These are phyloP conservation scores for Phlegmacium glaucopus DNA, from an alignment of 768 basidiomycete species.

Conservation along the genomic window DNA sequence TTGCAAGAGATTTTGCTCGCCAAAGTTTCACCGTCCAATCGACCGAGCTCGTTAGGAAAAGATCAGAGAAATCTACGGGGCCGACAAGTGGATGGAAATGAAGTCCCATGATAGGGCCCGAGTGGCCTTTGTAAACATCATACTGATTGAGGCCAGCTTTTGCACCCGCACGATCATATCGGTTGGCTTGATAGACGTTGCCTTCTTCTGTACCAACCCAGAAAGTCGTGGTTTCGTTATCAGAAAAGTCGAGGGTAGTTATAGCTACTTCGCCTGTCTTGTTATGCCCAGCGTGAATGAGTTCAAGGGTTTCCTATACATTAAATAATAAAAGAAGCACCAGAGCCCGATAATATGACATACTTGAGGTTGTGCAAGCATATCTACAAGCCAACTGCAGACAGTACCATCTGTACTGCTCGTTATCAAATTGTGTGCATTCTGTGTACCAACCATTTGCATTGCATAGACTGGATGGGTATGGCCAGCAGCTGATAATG, in stretches of 20 bases:
- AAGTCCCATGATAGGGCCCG: constrained; percentile 91
- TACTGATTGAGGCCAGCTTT: constrained; percentile 94
- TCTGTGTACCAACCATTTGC: constrained; percentile 98
- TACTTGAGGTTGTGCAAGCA: constrained; percentile 98
- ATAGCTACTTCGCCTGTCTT: constrained; percentile 97
- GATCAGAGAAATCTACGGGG: constrained; percentile 90
- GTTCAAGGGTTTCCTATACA: constrained; percentile 85
- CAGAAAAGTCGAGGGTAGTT: constrained; percentile 90
- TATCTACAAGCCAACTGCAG: constrained; percentile 97
- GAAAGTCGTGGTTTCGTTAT: constrained; percentile 95
- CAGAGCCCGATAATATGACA: constrained; percentile 3
- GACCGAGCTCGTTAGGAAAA: constrained; percentile 89
- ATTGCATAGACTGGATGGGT: constrained; percentile 99
- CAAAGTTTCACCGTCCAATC: constrained; percentile 99
- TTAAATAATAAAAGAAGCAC: neutral
- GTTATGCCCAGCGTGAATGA: constrained; percentile 86
- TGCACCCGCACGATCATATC: constrained; percentile 94
- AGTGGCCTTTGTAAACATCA: constrained; percentile 91
- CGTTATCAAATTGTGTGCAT: constrained; percentile 96
- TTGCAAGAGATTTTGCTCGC: constrained; percentile 76
- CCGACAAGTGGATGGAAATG: constrained; percentile 93
- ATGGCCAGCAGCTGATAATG: constrained; percentile 92
- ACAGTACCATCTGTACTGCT: constrained; percentile 97
- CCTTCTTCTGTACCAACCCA: constrained; percentile 99
- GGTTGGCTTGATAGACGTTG: constrained; percentile 92